These are phyloP conservation scores for Talaromyces sp. DNA, from an alignment of 2,329 filamentous ascomycete species.

Conservation along the genomic window DNA sequence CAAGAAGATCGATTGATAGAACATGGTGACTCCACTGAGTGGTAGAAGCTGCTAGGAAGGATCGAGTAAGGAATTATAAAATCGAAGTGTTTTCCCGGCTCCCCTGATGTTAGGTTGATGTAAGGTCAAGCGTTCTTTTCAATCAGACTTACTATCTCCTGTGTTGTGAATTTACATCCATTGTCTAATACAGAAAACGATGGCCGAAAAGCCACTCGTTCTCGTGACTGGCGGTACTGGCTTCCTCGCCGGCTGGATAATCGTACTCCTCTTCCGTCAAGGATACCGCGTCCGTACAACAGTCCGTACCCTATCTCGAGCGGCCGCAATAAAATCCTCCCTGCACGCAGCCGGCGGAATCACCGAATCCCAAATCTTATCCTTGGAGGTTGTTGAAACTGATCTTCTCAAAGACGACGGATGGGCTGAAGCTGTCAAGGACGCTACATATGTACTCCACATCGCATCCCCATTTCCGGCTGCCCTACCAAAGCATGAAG, in stretches of 20 bases:
- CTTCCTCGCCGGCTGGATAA: constrained; percentile 10
- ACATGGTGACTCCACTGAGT: background rate
- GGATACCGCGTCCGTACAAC: constrained; percentile 12
- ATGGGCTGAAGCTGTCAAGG: constrained; percentile 12
- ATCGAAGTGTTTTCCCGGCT: background rate
- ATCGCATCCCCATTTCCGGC: constrained; percentile 12
- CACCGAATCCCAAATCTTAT: background rate
- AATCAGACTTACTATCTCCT: background rate
- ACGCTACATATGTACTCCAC: constrained; percentile 10
- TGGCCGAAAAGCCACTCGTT: constrained; percentile 6
- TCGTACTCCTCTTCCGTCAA: constrained; percentile 3
- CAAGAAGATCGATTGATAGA: background rate
- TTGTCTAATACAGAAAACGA: background rate
- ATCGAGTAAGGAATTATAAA: background rate
- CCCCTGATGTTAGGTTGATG: background rate
- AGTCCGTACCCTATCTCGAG: background rate
- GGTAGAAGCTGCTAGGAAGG: background rate
- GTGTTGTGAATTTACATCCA: background rate
- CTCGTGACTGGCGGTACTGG: constrained; percentile 14
- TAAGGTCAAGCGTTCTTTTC: background rate
- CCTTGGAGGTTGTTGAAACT: background rate
- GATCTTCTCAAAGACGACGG: constrained; percentile 6
- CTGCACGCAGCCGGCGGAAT: constrained; percentile 3
- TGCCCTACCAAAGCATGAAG: constrained; percentile 7
- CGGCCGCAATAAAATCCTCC: background rate